Percentiles rank a stretch among this genome's conserved stretches.
phyloP scores from a whole-genome alignment of 768 basidiomycete genomes.

The Panaeolus papilionaceus region DNA sequence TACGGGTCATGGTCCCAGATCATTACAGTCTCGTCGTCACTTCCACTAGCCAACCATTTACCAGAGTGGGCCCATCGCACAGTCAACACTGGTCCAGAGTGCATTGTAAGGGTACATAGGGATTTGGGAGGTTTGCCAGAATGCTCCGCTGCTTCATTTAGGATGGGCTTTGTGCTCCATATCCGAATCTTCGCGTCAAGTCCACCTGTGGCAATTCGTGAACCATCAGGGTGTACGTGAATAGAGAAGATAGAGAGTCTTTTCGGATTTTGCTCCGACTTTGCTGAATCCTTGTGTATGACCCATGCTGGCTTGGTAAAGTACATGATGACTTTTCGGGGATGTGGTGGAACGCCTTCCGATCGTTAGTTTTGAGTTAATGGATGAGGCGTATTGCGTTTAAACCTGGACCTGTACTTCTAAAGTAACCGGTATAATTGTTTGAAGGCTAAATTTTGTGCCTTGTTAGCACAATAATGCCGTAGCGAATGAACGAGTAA shows the following conservation, averaged over 20 bases:
- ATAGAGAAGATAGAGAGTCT: slow-evolving; percentile 89
- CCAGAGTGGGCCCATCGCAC: slow-evolving; percentile 96
- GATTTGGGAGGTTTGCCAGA: slow-evolving; percentile 82
- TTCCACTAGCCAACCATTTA: slow-evolving; percentile 92
- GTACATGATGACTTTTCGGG: slow-evolving; percentile 54
- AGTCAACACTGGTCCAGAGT: slow-evolving; percentile 90
- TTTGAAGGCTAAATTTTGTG: background rate
- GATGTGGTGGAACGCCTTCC: slow-evolving; percentile 11
- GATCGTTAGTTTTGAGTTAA: slow-evolving; percentile 4
- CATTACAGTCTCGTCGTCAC: slow-evolving; percentile 95
- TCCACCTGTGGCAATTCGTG: slow-evolving; percentile 96
- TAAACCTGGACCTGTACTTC: background rate
- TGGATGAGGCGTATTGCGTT: slow-evolving; percentile 11
- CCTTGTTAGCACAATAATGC: background rate
- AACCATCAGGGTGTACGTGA: slow-evolving; percentile 94
- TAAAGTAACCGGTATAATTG: background rate
- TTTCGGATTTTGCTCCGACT: slow-evolving; percentile 66
- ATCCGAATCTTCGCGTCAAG: slow-evolving; percentile 96
- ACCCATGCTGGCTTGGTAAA: slow-evolving; percentile 93
- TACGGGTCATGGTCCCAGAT: slow-evolving; percentile 98
- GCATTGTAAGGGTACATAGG: slow-evolving; percentile 90
- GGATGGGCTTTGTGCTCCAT: slow-evolving; percentile 96
- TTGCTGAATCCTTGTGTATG: slow-evolving; percentile 76
- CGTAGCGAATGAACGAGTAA: background rate
- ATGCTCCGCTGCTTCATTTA: slow-evolving; percentile 71